A percentile compares a stretch with the other conserved stretches of the same genome.
Evolutionary conservation across 257 asterid genomes (phyloP).

Genomic region (Capsicum rhomboideum): DNA sequence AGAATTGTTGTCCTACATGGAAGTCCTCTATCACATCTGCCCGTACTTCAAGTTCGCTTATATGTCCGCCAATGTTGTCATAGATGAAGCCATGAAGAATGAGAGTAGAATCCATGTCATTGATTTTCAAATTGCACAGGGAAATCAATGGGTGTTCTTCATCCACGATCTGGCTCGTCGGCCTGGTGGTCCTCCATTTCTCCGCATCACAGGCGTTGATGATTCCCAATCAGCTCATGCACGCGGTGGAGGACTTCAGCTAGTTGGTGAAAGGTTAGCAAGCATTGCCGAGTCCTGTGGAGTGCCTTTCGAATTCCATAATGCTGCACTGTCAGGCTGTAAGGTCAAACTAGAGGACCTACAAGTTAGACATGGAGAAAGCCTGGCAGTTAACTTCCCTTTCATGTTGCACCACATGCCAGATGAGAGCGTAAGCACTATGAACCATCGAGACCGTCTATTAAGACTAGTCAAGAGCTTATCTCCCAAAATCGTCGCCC

Average conservation of each 20-base stretch:
- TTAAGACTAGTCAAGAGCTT: constrained; percentile 58
- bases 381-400: constrained; percentile 79
- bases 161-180: constrained; percentile 35
- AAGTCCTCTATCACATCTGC: constrained; percentile 56
- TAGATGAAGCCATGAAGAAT: constrained; percentile 64
- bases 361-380: constrained; percentile 47
- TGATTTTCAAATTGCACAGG: constrained; percentile 92
- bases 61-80: constrained; percentile 63
- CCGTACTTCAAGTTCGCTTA: constrained; percentile 94
- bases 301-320: constrained; percentile 73
- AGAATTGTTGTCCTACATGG: constrained; percentile 83
- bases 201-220: constrained; percentile 52
- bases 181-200: constrained; percentile 43
- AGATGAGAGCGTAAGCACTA: constrained; percentile 85
- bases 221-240: constrained; percentile 66
- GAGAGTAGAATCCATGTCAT: constrained; percentile 69
- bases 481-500: constrained; percentile 72
- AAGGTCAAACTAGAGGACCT: constrained; percentile 53
- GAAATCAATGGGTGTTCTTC: constrained; percentile 80
- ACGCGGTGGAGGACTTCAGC: constrained; percentile 79
- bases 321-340: constrained; percentile 65
- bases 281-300: constrained; percentile 56
- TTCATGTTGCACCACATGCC: constrained; percentile 93
- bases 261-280: constrained; percentile 59
- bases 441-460: constrained; percentile 74